Conservation (phyloP, 106 monocot genomes). For the Acanthochlamys bracteata region DNA sequence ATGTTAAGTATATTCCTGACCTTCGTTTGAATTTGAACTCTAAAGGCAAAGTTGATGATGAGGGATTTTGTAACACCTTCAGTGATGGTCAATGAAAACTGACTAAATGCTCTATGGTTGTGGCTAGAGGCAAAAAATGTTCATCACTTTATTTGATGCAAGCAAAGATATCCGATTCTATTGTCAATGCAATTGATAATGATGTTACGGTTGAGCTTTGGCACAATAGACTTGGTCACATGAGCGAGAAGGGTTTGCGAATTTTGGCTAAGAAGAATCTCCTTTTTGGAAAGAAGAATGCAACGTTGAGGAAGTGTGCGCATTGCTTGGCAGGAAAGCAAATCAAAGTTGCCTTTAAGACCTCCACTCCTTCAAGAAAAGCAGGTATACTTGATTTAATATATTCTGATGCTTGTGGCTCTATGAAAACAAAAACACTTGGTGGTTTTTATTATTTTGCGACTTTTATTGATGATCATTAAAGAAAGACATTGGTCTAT, state of each 20-base stretch:
- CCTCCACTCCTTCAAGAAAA: not conserved
- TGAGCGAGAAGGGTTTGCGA: not conserved
- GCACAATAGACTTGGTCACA: not conserved
- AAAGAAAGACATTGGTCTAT: not conserved
- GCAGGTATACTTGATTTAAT: not conserved
- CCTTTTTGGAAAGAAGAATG: not conserved
- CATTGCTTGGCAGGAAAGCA: not conserved
- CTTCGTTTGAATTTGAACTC: no score
- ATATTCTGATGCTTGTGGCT: not conserved
- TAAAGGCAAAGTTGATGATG: no score
- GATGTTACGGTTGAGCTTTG: not conserved
- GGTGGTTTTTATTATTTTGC: not conserved
- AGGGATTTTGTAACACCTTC: no score
- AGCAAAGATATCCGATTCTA: not conserved
- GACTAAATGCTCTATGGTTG: not conserved
- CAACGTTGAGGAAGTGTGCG: not conserved
- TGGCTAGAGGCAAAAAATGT: not conserved
- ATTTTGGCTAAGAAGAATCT: not conserved
- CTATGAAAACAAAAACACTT: not conserved
- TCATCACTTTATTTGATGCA: not conserved
- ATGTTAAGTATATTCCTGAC: no score
- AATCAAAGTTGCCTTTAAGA: not conserved
- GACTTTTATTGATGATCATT: not conserved
- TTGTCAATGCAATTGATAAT: not conserved
- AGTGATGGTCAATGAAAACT: no score